Evolutionary conservation across 371 early-diverging fungal genomes (phyloP).

Genomic region (Rhizomucor miehei): DNA sequence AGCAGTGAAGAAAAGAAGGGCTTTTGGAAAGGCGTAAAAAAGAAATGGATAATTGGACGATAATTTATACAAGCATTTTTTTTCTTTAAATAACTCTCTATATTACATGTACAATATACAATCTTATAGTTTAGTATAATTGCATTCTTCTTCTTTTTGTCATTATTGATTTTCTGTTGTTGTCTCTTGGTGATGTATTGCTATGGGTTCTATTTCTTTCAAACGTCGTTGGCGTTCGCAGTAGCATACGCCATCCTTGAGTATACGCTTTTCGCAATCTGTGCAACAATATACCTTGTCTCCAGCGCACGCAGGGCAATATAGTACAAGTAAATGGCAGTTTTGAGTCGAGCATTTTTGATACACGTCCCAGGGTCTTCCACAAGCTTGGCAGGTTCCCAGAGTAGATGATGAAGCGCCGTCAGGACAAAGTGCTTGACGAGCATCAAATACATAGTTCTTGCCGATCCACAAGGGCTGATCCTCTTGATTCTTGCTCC

Average conservation of each 20-base stretch:
- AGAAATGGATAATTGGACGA: conserved; percentile 18
- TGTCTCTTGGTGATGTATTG: neutral
- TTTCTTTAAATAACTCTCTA: neutral
- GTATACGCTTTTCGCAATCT: conserved; percentile 19
- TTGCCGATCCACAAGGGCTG: conserved; percentile 56
- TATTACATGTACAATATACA: conserved; percentile 4
- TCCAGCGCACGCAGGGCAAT: conserved; percentile 25
- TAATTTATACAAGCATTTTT: neutral
- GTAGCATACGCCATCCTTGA: conserved; percentile 22
- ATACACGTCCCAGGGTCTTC: conserved; percentile 36
- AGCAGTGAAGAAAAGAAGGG: conserved; percentile 4
- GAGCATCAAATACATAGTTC: conserved; percentile 76
- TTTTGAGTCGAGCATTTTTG: conserved; percentile 29
- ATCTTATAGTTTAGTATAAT: neutral
- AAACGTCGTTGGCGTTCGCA: conserved; percentile 33
- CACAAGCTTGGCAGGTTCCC: conserved; percentile 33
- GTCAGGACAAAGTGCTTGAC: conserved; percentile 49
- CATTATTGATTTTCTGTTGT: neutral
- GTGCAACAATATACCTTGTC: conserved; percentile 25
- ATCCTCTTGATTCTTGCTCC: conserved; percentile 42
- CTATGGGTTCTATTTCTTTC: conserved; percentile 26
- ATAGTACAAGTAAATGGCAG: conserved; percentile 40
- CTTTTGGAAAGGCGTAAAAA: conserved; percentile 28
- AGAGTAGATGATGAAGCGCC: conserved; percentile 13
- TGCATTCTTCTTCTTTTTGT: neutral